These are phyloP conservation scores for Boletus sp. DNA, from an alignment of 768 basidiomycete genomes.

Conservation along the genomic window DNA sequence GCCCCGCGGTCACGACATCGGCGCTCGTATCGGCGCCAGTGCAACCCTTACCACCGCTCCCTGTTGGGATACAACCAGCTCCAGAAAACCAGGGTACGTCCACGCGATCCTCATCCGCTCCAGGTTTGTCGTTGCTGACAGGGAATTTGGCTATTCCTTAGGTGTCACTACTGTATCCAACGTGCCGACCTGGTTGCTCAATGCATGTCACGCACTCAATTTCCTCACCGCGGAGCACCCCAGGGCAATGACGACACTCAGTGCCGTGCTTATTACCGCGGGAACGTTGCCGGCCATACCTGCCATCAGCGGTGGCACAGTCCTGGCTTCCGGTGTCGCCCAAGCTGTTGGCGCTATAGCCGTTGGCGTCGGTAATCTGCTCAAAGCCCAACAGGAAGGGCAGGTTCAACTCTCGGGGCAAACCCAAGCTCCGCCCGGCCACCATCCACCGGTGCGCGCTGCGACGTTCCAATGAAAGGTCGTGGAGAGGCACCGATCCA, in stretches of 20 bases:
- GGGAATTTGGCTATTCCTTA: slow-evolving; percentile 1
- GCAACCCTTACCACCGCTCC: slow-evolving; percentile 16
- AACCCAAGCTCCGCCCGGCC: slow-evolving; percentile 12
- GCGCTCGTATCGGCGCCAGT: slow-evolving; percentile 7
- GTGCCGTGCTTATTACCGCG: slow-evolving; percentile 75
- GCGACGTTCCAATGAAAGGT: slow-evolving; percentile 28
- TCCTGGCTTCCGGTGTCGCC: slow-evolving; percentile 68
- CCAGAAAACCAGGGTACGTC: slow-evolving; percentile 19
- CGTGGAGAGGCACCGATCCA: not conserved
- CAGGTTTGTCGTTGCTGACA: not conserved
- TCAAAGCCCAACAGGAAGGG: slow-evolving; percentile 47
- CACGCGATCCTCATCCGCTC: not conserved
- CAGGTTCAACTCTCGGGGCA: slow-evolving; percentile 29
- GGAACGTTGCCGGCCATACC: slow-evolving; percentile 73
- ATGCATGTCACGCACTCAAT: slow-evolving; percentile 72
- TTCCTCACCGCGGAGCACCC: slow-evolving; percentile 74
- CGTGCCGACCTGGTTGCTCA: slow-evolving; percentile 73
- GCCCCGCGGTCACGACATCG: slow-evolving; percentile 17
- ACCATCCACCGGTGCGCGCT: slow-evolving; percentile 28
- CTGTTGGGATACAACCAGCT: slow-evolving; percentile 11
- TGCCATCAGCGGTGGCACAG: slow-evolving; percentile 64
- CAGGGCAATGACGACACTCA: slow-evolving; percentile 67
- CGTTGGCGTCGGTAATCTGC: slow-evolving; percentile 61
- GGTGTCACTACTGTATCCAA: slow-evolving; percentile 47
- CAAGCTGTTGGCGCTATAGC: slow-evolving; percentile 80